Evolutionary conservation across 768 basidiomycete species (phyloP), one percentile per base, ranked within the genome.

Genomic region (Gyrodon lividus): DNA sequence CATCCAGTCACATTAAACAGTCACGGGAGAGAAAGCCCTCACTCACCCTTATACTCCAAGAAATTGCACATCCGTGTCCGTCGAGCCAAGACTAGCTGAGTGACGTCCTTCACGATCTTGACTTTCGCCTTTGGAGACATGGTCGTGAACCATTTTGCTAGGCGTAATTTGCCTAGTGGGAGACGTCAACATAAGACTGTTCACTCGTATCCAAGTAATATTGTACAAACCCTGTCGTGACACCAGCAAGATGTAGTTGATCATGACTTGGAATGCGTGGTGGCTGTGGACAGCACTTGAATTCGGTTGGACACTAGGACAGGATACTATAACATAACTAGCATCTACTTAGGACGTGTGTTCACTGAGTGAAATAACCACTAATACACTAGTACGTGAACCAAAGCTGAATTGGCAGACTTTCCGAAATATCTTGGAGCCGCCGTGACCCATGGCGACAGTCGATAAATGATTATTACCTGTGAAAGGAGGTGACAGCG

Each of bases 41-140:
- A 53, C 81, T 59, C 52, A 87, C 95, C 95, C 75, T 95, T 97
- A 76, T 97, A 97, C 67, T 98, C 96, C 35, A 98, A 71, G 63
- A 98, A 88, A 71, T 98, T 98, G 67, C 93, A 97, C 92, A 93
- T 95, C 49, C 88, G 78, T 44, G 89, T 90, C 52, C 89, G 79
- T 45, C 96, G 80, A 46, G 86, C 89, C 40, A 96, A 76, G 26
- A 98, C 93, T 31, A 97, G 80, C 70, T 94, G 92, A 1, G 93
- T 95, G 26, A 98, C 89, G 65, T 98, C 96, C 72, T 92, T 94
- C 57, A 97, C 86, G 64, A 96, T 93, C 80, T 94, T 96, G 48
- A 80, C 78, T 70, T 92, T 95, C 31, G 75, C 74, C 70, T 93
- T 92, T 19, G 85, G 76, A 26, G 88, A 75, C 70, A 94, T 77